Percentiles rank a stretch among this genome's conserved stretches.
These are phyloP conservation scores for Cunninghamia lanceolata DNA, from an alignment of 75 land plant genomes.

Conservation along the genomic window DNA sequence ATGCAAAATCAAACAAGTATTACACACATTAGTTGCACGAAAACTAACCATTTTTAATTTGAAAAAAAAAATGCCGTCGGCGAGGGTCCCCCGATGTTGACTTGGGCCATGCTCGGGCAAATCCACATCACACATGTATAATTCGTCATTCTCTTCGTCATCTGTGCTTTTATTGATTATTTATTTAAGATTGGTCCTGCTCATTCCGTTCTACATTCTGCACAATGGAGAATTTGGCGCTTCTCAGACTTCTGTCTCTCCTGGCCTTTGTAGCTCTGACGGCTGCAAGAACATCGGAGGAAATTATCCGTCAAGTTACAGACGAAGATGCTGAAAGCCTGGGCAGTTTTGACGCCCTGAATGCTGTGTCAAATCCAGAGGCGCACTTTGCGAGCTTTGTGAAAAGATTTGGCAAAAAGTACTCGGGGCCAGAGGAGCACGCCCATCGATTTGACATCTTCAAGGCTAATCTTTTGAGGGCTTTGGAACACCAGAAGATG, in stretches of 20 bases:
- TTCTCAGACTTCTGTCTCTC: neutral
- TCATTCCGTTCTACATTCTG: neutral
- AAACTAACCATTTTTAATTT: too few species aligned
- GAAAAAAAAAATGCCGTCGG: too few species aligned
- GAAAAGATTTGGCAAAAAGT: constrained; percentile 23
- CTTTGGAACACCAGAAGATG: constrained; percentile 42
- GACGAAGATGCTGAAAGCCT: neutral
- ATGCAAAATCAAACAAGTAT: too few species aligned
- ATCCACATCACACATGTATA: too few species aligned
- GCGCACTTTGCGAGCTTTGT: constrained; percentile 27
- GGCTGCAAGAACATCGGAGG: neutral
- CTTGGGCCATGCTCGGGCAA: too few species aligned
- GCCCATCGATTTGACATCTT: constrained; percentile 38
- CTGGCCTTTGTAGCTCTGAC: neutral
- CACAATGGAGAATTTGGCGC: neutral
- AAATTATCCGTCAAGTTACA: neutral
- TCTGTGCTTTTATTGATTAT: too few species aligned
- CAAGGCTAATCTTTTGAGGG: constrained; percentile 33
- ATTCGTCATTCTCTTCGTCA: too few species aligned
- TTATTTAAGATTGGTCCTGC: neutral
- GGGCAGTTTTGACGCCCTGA: neutral
- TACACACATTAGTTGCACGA: too few species aligned
- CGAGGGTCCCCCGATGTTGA: too few species aligned
- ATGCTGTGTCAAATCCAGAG: constrained; percentile 15
- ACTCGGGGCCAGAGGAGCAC: constrained; percentile 27